Evolutionary conservation across 208 protist species (phyloP).

Genomic region (Leishmania arabica): DNA sequence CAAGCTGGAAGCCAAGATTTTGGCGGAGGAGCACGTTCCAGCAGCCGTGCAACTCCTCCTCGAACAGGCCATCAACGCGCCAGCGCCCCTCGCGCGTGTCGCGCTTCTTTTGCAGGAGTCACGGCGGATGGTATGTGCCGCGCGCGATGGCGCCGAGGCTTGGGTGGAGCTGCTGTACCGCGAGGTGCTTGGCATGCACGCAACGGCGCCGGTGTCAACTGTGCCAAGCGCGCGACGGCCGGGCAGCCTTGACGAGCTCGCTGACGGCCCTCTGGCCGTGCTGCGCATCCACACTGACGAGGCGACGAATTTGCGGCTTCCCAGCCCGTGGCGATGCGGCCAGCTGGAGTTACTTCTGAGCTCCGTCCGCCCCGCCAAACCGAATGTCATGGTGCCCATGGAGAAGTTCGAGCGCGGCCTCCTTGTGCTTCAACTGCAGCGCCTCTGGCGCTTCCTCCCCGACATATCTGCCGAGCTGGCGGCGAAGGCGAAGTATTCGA

Average conservation of each 20-base stretch:
- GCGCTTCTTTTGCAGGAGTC: constrained; percentile 19
- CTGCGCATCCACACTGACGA: neutral
- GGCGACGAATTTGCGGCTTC: neutral
- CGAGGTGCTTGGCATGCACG: constrained; percentile 16
- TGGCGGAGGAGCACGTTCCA: constrained; percentile 7
- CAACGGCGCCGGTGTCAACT: neutral
- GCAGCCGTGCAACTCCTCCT: constrained; percentile 13
- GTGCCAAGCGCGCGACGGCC: constrained; percentile 6
- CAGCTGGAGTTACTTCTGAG: constrained; percentile 52
- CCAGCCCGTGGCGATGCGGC: constrained; percentile 26
- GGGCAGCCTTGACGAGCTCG: constrained; percentile 23
- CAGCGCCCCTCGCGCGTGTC: constrained; percentile 5
- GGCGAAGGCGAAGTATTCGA: constrained; percentile 8
- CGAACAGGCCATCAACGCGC: constrained; percentile 11
- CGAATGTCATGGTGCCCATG: constrained; percentile 13
- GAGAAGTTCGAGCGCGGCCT: constrained; percentile 49
- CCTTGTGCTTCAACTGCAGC: constrained; percentile 45
- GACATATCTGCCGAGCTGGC: constrained; percentile 20
- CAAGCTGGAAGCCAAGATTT: neutral
- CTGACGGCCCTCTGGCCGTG: constrained; percentile 22
- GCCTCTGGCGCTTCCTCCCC: constrained; percentile 45
- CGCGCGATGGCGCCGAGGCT: constrained; percentile 22
- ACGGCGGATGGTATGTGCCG: constrained; percentile 12
- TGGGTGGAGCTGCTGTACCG: constrained; percentile 33
- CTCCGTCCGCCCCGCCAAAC: constrained; percentile 35